Percentiles rank a stretch among this genome's conserved stretches.
Evolutionary conservation across 2,329 filamentous ascomycete species (phyloP).

Genomic region (Colletotrichum endophyticum): DNA sequence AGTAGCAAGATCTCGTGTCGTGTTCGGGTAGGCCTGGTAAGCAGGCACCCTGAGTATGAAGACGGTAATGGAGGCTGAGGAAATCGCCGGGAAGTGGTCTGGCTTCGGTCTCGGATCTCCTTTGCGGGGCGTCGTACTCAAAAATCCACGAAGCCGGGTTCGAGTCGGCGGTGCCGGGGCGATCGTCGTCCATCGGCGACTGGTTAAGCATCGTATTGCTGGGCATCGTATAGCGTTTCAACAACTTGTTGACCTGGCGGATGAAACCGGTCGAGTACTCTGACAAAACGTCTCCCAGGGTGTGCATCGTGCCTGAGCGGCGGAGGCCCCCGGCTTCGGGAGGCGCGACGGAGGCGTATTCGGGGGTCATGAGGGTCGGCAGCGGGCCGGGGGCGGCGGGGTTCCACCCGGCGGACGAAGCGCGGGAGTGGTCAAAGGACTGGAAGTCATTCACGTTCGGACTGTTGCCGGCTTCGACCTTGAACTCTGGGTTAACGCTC

Average conservation of each 20-base stretch:
- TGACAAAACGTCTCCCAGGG: constrained; percentile 35
- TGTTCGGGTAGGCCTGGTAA: constrained; percentile 26
- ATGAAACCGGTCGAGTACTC: constrained; percentile 37
- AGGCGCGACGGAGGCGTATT: not conserved
- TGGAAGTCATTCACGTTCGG: constrained; percentile 1
- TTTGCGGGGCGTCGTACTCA: constrained; percentile 30
- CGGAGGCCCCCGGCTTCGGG: constrained; percentile 30
- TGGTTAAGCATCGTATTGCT: constrained; percentile 23
- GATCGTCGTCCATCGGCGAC: constrained; percentile 28
- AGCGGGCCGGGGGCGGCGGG: not conserved
- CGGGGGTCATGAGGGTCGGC: constrained; percentile 1
- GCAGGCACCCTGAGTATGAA: constrained; percentile 23
- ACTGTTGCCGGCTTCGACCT: constrained; percentile 7
- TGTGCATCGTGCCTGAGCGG: constrained; percentile 40
- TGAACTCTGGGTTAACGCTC: constrained; percentile 7
- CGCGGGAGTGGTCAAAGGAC: not conserved
- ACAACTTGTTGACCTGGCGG: constrained; percentile 39
- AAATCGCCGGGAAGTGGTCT: constrained; percentile 55
- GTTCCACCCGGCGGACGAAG: constrained; percentile 6
- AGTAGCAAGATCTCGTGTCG: constrained; percentile 30
- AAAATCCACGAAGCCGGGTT: constrained; percentile 30
- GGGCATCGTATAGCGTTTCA: constrained; percentile 43
- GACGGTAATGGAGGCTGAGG: constrained; percentile 36
- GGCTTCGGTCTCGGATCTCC: constrained; percentile 18
- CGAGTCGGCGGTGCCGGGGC: constrained; percentile 12